phyloP scores from a whole-genome alignment of 2,329 filamentous ascomycete species.

The Sporothrix pseudoabietina region DNA sequence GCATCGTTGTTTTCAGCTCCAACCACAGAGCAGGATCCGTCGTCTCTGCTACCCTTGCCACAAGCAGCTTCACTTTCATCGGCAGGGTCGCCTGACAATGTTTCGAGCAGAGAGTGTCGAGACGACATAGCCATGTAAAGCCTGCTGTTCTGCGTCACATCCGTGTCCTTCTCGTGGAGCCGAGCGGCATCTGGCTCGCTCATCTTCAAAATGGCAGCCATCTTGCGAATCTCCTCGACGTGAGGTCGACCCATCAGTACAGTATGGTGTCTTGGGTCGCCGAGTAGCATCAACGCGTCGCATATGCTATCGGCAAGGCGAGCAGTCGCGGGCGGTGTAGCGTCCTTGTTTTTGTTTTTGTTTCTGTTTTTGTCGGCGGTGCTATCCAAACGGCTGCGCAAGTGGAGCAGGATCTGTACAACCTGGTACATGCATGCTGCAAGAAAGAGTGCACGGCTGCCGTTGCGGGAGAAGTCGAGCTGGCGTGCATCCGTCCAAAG shows the following conservation, averaged over 20 bases:
- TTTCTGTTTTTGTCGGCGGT: neutral
- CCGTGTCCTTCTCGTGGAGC: neutral
- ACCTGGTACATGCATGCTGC: slow-evolving; percentile 21
- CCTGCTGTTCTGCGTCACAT: neutral
- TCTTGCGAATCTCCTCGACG: neutral
- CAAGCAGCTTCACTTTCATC: neutral
- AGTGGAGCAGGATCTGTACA: neutral
- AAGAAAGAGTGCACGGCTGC: neutral
- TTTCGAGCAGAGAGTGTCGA: slow-evolving; percentile 11
- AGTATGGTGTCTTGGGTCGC: neutral
- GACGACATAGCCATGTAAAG: neutral
- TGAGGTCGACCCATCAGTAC: neutral
- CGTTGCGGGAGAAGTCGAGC: neutral
- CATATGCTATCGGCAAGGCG: neutral
- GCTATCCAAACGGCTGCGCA: neutral
- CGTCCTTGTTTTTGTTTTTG: too few relatives aligned
- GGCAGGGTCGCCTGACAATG: neutral
- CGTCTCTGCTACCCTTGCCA: neutral
- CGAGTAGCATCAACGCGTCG: slow-evolving; percentile 4
- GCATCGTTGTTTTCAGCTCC: neutral
- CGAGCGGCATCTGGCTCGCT: neutral
- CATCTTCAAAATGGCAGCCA: neutral
- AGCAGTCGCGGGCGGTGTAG: neutral
- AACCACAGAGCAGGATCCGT: neutral
- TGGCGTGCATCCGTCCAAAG: slow-evolving; percentile 14